A percentile compares a stretch with the other conserved stretches of the same genome.
Evolutionary conservation across 805 yeast species (phyloP).

Genomic region (Kodamaea laetipori): DNA sequence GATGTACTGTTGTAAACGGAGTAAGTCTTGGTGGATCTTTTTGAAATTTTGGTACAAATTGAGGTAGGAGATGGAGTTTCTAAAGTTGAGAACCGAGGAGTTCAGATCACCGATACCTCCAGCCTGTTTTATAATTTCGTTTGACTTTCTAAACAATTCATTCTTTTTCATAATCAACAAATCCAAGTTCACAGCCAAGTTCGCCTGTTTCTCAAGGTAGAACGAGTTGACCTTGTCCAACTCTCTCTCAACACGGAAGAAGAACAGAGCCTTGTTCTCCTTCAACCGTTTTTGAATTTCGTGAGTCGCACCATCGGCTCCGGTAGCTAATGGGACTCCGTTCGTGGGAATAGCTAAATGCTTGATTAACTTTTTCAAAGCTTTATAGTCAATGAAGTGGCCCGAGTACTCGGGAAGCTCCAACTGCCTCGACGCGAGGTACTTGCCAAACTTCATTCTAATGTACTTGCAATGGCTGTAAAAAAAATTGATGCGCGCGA

Average conservation of each 20-base stretch:
- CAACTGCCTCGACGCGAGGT: constrained; percentile 88
- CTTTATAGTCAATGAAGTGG: constrained; percentile 92
- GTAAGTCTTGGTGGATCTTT: constrained; percentile 85
- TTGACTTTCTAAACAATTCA: constrained; percentile 41
- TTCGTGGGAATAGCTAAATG: constrained; percentile 57
- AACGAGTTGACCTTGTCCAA: constrained; percentile 93
- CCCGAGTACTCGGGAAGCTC: constrained; percentile 95
- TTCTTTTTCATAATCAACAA: constrained; percentile 71
- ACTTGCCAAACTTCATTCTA: constrained; percentile 87
- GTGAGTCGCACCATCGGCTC: constrained; percentile 9
- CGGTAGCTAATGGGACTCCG: constrained; percentile 11
- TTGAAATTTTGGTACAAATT: constrained; percentile 86
- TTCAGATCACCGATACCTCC: constrained; percentile 7
- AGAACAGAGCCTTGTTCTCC: constrained; percentile 87
- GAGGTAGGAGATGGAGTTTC: constrained; percentile 74
- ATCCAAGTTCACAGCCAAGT: constrained; percentile 76
- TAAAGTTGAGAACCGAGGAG: constrained; percentile 36
- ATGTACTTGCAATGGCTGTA: neutral
- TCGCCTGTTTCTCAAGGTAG: constrained; percentile 88
- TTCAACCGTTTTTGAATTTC: constrained; percentile 54
- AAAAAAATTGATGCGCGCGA: neutral
- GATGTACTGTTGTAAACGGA: constrained; percentile 87
- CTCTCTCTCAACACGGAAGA: constrained; percentile 90
- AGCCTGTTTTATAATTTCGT: constrained; percentile 10
- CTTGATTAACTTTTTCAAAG: constrained; percentile 87